These are phyloP conservation scores for Halenospora varia DNA, from an alignment of 495 filamentous ascomycete species.

Conservation along the genomic window DNA sequence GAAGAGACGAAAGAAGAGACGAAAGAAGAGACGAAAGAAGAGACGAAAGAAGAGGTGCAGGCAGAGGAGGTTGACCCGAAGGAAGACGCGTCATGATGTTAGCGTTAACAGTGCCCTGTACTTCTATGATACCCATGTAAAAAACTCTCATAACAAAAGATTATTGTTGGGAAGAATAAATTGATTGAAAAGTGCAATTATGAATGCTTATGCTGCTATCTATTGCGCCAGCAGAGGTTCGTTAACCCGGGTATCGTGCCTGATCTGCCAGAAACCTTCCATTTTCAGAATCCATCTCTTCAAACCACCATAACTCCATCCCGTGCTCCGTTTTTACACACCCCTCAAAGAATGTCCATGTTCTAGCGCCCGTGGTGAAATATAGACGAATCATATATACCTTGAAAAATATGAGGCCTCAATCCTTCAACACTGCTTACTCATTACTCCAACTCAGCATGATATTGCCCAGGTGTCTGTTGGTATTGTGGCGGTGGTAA, in stretches of 20 bases:
- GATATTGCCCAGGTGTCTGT: neutral
- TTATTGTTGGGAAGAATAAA: neutral
- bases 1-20: slow-evolving; percentile 10
- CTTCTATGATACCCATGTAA: slow-evolving; percentile 15
- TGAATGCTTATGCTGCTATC: neutral
- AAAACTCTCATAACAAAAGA: neutral
- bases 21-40: slow-evolving; percentile 22
- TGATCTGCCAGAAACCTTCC: neutral
- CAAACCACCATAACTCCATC: too few relatives aligned
- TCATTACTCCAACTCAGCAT: too few relatives aligned
- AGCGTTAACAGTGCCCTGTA: slow-evolving; percentile 5
- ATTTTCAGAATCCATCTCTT: too few relatives aligned
- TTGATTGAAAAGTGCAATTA: neutral
- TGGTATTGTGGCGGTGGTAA: neutral
- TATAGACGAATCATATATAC: too few relatives aligned
- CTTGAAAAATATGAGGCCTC: too few relatives aligned
- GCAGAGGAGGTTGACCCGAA: slow-evolving; percentile 18
- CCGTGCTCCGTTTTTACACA: too few relatives aligned
- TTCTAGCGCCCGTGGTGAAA: too few relatives aligned
- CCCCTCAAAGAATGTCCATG: too few relatives aligned
- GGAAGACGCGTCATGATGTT: slow-evolving; percentile 6
- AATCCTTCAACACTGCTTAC: too few relatives aligned
- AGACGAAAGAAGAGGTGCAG: too few relatives aligned
- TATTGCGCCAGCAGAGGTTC: neutral
- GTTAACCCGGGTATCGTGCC: neutral